Evolutionary conservation across 2,329 filamentous ascomycete species (phyloP).

Genomic region (Fusarium temperatum): DNA sequence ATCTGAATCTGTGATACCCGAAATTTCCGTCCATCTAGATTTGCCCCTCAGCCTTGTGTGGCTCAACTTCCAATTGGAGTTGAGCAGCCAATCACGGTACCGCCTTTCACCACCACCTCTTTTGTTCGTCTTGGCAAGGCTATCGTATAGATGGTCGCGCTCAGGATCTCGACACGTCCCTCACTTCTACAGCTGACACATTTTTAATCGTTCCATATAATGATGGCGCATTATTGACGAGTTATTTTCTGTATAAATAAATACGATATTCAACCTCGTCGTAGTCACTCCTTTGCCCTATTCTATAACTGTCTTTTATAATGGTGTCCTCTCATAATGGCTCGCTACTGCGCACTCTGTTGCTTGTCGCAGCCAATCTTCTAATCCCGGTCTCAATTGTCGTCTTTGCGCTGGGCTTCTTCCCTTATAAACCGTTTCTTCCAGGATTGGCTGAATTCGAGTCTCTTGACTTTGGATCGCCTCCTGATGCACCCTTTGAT

Average conservation of each 20-base stretch:
- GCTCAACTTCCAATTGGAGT: slow-evolving; percentile 19
- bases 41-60: slow-evolving; percentile 41
- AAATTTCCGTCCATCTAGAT: slow-evolving; percentile 17
- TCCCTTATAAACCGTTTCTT: slow-evolving; percentile 95
- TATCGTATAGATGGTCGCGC: slow-evolving; percentile 21
- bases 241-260: background rate
- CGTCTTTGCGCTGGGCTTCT: slow-evolving; percentile 90
- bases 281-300: slow-evolving; percentile 17
- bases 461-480: slow-evolving; percentile 61
- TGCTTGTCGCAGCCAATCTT: slow-evolving; percentile 75
- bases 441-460: slow-evolving; percentile 81
- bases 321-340: slow-evolving; percentile 41
- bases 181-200: slow-evolving; percentile 23
- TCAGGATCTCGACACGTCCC: slow-evolving; percentile 40
- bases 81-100: background rate
- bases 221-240: slow-evolving; percentile 31
- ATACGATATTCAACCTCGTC: background rate
- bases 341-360: slow-evolving; percentile 47
- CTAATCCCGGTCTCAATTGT: slow-evolving; percentile 79
- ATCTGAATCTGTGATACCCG: slow-evolving; percentile 43
- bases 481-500: slow-evolving; percentile 79
- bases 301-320: slow-evolving; percentile 12
- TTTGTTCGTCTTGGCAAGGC: slow-evolving; percentile 39
- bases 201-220: slow-evolving; percentile 1
- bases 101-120: slow-evolving; percentile 33